Evolutionary conservation across 306 rosid genomes (phyloP).

Genomic region (Vicia villosa): DNA sequence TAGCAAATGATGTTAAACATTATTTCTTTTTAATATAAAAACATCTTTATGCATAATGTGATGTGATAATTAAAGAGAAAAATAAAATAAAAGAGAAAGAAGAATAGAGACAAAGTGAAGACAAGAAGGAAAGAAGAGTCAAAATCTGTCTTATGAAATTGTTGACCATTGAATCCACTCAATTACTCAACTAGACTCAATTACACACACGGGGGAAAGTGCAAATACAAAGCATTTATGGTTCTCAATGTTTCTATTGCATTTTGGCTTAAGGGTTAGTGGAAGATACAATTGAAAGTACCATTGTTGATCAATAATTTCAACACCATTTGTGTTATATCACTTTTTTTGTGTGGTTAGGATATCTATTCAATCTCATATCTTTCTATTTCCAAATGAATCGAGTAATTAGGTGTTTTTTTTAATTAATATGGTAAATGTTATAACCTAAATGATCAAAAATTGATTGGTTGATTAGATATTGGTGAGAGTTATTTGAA

Average conservation of each 20-base stretch:
- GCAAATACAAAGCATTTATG: slow-evolving; percentile 42
- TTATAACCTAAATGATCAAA: neutral
- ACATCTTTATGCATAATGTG: slow-evolving; percentile 21
- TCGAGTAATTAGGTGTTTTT: neutral
- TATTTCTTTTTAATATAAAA: neutral
- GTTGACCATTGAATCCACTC: slow-evolving; percentile 82
- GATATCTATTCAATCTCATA: neutral
- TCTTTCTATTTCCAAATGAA: neutral
- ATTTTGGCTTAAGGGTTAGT: slow-evolving; percentile 47
- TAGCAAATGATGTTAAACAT: neutral
- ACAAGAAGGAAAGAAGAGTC: slow-evolving; percentile 77
- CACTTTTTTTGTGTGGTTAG: slow-evolving; percentile 39
- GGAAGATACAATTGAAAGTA: slow-evolving; percentile 64
- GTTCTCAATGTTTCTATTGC: slow-evolving; percentile 38
- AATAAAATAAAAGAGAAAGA: neutral
- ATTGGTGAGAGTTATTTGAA: too few species aligned
- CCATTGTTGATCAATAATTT: slow-evolving; percentile 46
- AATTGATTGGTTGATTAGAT: too few species aligned
- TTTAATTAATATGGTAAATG: neutral
- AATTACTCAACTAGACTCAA: slow-evolving; percentile 41
- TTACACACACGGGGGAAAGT: slow-evolving; percentile 37
- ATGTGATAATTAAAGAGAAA: too few species aligned
- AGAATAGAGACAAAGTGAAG: slow-evolving; percentile 36
- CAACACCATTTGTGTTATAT: slow-evolving; percentile 45
- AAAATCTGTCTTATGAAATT: slow-evolving; percentile 60